A percentile compares a stretch with the other conserved stretches of the same genome.
These are phyloP conservation scores for Stenogyne calaminthoides DNA, from an alignment of 305 asterid species.

Conservation along the genomic window DNA sequence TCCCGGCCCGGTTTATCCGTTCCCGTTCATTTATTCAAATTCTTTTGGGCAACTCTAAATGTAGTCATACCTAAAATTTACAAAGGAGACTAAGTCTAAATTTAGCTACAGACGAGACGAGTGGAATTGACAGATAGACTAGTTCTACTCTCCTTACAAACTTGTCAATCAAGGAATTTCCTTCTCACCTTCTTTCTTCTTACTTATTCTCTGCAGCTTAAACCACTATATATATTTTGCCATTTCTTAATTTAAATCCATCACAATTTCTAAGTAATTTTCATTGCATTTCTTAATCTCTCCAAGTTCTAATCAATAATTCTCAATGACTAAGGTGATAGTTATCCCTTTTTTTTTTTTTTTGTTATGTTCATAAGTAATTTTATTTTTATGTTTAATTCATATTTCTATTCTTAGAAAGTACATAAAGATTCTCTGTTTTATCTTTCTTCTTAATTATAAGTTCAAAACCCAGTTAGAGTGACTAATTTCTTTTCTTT, in stretches of 20 bases:
- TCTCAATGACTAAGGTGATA: slow-evolving; percentile 40
- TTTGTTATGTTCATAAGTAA: not conserved
- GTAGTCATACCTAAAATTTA: too few relatives aligned
- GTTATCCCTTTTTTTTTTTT: not conserved
- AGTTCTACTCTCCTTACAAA: too few relatives aligned
- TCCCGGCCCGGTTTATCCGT: too few relatives aligned
- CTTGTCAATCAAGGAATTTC: not conserved
- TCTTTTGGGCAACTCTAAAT: too few relatives aligned
- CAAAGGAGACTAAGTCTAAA: too few relatives aligned
- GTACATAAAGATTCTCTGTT: not conserved
- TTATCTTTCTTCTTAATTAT: not conserved
- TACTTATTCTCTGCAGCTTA: not conserved
- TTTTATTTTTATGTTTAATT: not conserved
- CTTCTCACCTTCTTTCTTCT: slow-evolving; percentile 9
- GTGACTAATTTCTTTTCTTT: not conserved
- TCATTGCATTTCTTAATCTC: slow-evolving; percentile 19
- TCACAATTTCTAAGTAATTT: slow-evolving; percentile 28
- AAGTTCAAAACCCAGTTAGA: not conserved
- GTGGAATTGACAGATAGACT: too few relatives aligned
- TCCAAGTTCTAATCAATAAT: slow-evolving; percentile 25
- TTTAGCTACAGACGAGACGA: too few relatives aligned
- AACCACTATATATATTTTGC: not conserved
- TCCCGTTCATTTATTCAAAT: too few relatives aligned
- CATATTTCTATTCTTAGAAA: not conserved
- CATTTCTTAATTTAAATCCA: not conserved